Conservation (phyloP, 108 stramenopile species). For the Pseudonitzschia multistriata region DNA sequence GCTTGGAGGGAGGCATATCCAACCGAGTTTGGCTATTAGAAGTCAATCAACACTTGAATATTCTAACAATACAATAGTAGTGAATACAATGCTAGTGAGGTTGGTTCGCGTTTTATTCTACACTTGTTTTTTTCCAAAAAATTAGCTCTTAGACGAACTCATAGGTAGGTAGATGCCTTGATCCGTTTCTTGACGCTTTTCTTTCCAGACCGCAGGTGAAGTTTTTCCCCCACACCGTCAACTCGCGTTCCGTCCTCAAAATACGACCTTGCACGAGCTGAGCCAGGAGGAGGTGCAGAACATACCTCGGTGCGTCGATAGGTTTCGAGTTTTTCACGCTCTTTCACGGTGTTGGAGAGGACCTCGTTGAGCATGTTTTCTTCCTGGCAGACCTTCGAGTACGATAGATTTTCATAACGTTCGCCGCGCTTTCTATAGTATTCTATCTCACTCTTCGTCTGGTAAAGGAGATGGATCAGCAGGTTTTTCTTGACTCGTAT, state of each 20-base stretch:
- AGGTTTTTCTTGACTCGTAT: slow-evolving; percentile 13
- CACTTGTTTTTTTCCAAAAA: not conserved
- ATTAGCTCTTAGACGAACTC: not conserved
- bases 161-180: not conserved
- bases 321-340: slow-evolving; percentile 13
- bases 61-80: too few relatives aligned
- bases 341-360: not conserved
- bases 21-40: not conserved
- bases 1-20: slow-evolving; percentile 58
- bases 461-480: slow-evolving; percentile 11
- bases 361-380: slow-evolving; percentile 19
- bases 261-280: not conserved
- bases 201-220: not conserved
- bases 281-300: not conserved
- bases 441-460: slow-evolving; percentile 8
- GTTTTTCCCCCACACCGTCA: not conserved
- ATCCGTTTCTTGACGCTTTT: not conserved
- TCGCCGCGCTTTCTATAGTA: slow-evolving; percentile 16
- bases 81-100: too few relatives aligned
- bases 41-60: not conserved
- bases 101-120: not conserved
- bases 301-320: slow-evolving; percentile 5
- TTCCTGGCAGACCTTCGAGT: not conserved
- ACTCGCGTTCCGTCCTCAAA: not conserved
- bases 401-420: slow-evolving; percentile 4